Base-by-base conservation (phyloP, 2,329 filamentous ascomycete species). In the Exophiala xenobiotica region DNA sequence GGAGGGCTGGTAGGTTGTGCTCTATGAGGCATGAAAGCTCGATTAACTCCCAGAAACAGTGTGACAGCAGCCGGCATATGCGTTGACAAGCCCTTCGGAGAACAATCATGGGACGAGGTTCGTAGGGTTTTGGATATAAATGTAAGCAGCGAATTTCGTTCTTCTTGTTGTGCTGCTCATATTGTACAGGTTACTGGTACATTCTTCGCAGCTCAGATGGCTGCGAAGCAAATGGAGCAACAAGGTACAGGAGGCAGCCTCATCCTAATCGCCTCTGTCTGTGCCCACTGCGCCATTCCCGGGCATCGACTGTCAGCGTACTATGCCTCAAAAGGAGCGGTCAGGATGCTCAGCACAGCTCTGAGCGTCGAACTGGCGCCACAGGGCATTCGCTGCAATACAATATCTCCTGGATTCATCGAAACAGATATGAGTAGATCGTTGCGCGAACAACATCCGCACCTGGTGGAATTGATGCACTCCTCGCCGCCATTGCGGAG, bases 181-280 rank as follows among this genome's bases (percentile, higher is more conserved):
- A 58, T 76, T 18, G 62, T 72, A 50, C 78, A 78, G 51, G 67
- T 73, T 31, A 65, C 69, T 26, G 74, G 74, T 1, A 63, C 71
- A 4, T 76, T 72, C 56, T 77, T 72, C 54, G 70, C 67, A 4
- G 74, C 76, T 0, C 74, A 79, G 57, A 61, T 75, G 7, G 76
- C 74, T 1, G 75, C 74, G 0, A 70, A 73, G 49, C 70, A 74
- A 22, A 79, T 80, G 72, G 74, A 78, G 23, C 67, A 69, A 1
- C 79, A 76, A 56, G 71, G 71, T 2, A 78, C 77, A 0, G 38
- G 49, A 16, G 54, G 51, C 19, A 56, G 49, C 38, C 53, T 59
- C 20, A 50, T 61, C 24, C 42, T 60, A n/a, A 51, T 58, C n/a
- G 57, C 49, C 26, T 60, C 51, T n/a, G 48, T 61, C 11, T 56